Evolutionary conservation across 2,329 filamentous ascomycete species (phyloP).

Genomic region (Amauroascus niger): DNA sequence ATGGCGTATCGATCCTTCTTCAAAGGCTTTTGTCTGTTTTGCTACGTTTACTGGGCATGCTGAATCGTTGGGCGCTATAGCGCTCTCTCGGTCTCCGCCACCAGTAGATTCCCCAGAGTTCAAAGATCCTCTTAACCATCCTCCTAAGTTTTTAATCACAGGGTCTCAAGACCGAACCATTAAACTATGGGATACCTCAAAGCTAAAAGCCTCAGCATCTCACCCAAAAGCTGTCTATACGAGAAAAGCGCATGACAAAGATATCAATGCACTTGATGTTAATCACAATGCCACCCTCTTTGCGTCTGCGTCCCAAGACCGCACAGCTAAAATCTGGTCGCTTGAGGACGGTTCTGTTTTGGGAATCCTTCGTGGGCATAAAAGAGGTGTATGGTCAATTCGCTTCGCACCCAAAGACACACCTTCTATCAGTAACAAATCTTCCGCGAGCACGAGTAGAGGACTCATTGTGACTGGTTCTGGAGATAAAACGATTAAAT

Average conservation of each 20-base stretch:
- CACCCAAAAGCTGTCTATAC: conserved; percentile 61
- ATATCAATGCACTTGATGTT: conserved; percentile 89
- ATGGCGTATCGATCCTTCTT: conserved; percentile 73
- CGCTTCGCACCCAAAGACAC: conserved; percentile 74
- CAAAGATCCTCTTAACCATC: conserved; percentile 63
- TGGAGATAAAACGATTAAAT: conserved; percentile 89
- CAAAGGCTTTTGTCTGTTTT: conserved; percentile 67
- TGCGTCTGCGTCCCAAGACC: conserved; percentile 92
- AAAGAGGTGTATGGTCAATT: conserved; percentile 91
- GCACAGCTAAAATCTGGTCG: conserved; percentile 95
- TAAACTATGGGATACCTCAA: conserved; percentile 81
- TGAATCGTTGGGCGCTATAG: conserved; percentile 84
- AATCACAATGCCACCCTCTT: conserved; percentile 68
- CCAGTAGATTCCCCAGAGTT: conserved; percentile 59
- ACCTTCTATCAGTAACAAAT: conserved; percentile 63
- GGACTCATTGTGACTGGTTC: conserved; percentile 82
- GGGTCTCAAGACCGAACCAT: conserved; percentile 93
- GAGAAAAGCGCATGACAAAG: conserved; percentile 93
- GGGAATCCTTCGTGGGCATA: conserved; percentile 84
- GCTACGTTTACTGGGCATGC: conserved; percentile 82
- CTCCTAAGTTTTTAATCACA: conserved; percentile 76
- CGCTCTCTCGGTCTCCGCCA: conserved; percentile 63
- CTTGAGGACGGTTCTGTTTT: conserved; percentile 79
- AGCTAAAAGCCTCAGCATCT: conserved; percentile 31
- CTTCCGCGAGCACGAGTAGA: conserved; percentile 60